A percentile compares a stretch with the other conserved stretches of the same genome.
Evolutionary conservation across 495 filamentous ascomycete species (phyloP).

Genomic region (Penicillium nucicola): DNA sequence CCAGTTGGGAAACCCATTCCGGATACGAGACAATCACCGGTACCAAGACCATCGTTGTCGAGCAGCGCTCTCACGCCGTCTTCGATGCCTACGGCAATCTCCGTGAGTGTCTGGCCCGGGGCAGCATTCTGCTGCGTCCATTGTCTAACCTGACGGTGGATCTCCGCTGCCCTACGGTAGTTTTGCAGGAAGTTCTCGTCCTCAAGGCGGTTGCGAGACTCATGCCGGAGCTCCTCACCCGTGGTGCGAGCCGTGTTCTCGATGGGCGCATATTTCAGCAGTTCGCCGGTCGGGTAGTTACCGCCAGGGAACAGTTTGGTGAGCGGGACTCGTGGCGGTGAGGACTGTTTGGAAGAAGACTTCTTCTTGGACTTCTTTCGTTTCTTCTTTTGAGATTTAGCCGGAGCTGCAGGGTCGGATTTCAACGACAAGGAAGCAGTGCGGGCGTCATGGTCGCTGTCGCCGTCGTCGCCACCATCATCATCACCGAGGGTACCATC

Average conservation of each 20-base stretch:
- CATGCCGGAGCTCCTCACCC: conserved; percentile 54
- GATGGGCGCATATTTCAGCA: conserved; percentile 42
- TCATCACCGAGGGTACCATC: conserved; percentile 37
- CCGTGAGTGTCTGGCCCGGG: conserved; percentile 55
- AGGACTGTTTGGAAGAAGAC: conserved; percentile 43
- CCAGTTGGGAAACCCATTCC: conserved; percentile 65
- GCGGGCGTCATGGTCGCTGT: conserved; percentile 32
- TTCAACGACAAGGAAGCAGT: conserved; percentile 20
- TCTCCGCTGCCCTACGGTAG: conserved; percentile 60
- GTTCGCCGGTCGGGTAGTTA: conserved; percentile 52
- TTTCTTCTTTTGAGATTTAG: conserved; percentile 49
- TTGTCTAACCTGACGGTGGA: conserved; percentile 59
- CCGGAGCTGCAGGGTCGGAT: conserved; percentile 1
- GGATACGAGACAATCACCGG: conserved; percentile 53
- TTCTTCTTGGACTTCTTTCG: conserved; percentile 54
- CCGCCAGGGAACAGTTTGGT: conserved; percentile 47
- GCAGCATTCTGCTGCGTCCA: conserved; percentile 54
- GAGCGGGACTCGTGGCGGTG: conserved; percentile 53
- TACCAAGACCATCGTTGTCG: conserved; percentile 54
- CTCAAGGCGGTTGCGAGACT: conserved; percentile 41
- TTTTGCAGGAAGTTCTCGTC: conserved; percentile 56
- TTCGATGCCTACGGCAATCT: conserved; percentile 60
- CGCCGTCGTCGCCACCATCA: conserved; percentile 56
- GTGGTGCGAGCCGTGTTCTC: conserved; percentile 58
- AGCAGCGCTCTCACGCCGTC: conserved; percentile 57